phyloP scores from a whole-genome alignment of 2,329 filamentous ascomycete species.

The Leptographium lundbergii region DNA sequence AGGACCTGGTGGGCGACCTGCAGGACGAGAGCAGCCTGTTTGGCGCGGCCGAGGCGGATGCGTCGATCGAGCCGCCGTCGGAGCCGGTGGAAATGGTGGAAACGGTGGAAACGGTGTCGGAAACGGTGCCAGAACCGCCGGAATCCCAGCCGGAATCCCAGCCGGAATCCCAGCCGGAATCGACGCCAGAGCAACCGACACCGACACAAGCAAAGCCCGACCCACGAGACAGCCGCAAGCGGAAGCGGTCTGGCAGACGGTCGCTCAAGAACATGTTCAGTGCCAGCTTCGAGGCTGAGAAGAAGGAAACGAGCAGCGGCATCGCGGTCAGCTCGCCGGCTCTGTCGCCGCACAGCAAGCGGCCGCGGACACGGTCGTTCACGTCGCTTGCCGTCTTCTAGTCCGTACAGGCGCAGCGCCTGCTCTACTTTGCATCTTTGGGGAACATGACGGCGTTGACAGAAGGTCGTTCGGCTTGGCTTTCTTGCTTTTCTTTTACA shows the following conservation, averaged over 20 bases:
- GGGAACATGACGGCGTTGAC: no score
- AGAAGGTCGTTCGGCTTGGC: no score
- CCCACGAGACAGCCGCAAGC: slow-evolving; percentile 16
- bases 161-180: neutral
- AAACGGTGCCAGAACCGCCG: slow-evolving; percentile 15
- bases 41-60: neutral
- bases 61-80: no score
- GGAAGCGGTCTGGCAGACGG: slow-evolving; percentile 21
- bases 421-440: no score
- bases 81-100: neutral
- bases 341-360: slow-evolving; percentile 20
- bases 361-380: slow-evolving; percentile 6
- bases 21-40: neutral
- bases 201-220: neutral
- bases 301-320: neutral
- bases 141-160: neutral
- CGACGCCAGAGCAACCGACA: neutral
- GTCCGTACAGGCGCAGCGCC: neutral
- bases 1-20: slow-evolving; percentile 31
- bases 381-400: slow-evolving; percentile 10
- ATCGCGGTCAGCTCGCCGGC: slow-evolving; percentile 10
- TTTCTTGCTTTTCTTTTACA: no score
- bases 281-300: slow-evolving; percentile 8
- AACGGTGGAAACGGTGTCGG: slow-evolving; percentile 11
- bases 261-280: slow-evolving; percentile 28